Evolutionary conservation across 2,329 filamentous ascomycete genomes (phyloP).

Genomic region (Paraphoma sp.): DNA sequence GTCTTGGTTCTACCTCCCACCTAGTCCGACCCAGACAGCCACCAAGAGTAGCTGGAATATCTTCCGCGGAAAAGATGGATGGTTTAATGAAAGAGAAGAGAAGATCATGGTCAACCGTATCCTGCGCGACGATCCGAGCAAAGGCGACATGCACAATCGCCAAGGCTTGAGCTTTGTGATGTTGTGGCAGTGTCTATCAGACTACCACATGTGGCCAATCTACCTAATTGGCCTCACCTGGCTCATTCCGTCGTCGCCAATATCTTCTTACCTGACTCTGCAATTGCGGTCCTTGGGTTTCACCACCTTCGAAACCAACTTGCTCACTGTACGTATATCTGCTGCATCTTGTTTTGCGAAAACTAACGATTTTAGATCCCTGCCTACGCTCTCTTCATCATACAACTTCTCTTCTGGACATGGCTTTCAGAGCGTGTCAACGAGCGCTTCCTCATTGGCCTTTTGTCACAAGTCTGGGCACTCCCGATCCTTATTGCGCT

Average conservation of each 20-base stretch:
- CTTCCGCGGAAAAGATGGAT: slow-evolving; percentile 67
- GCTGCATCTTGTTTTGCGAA: no score
- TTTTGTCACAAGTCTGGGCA: slow-evolving; percentile 49
- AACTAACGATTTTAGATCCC: slow-evolving; percentile 42
- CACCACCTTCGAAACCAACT: slow-evolving; percentile 46
- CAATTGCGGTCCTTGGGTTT: slow-evolving; percentile 45
- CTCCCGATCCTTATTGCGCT: slow-evolving; percentile 49
- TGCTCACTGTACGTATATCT: slow-evolving; percentile 37
- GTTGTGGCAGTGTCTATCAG: slow-evolving; percentile 58
- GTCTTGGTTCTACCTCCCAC: slow-evolving; percentile 49
- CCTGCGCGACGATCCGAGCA: slow-evolving; percentile 62
- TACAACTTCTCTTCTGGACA: slow-evolving; percentile 59
- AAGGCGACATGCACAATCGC: slow-evolving; percentile 68
- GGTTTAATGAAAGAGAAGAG: slow-evolving; percentile 72
- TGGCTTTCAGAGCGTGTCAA: slow-evolving; percentile 59
- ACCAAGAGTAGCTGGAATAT: slow-evolving; percentile 45
- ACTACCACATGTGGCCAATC: slow-evolving; percentile 63
- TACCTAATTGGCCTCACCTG: slow-evolving; percentile 46
- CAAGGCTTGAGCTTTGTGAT: slow-evolving; percentile 58
- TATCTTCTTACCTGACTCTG: slow-evolving; percentile 44
- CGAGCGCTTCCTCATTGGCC: slow-evolving; percentile 57
- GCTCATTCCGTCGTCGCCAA: slow-evolving; percentile 42
- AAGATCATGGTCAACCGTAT: slow-evolving; percentile 72
- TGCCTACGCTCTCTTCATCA: slow-evolving; percentile 55
- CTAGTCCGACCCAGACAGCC: slow-evolving; percentile 69